Conservation (phyloP, 306 rosid species). For the Fragaria nilgerrensis region DNA sequence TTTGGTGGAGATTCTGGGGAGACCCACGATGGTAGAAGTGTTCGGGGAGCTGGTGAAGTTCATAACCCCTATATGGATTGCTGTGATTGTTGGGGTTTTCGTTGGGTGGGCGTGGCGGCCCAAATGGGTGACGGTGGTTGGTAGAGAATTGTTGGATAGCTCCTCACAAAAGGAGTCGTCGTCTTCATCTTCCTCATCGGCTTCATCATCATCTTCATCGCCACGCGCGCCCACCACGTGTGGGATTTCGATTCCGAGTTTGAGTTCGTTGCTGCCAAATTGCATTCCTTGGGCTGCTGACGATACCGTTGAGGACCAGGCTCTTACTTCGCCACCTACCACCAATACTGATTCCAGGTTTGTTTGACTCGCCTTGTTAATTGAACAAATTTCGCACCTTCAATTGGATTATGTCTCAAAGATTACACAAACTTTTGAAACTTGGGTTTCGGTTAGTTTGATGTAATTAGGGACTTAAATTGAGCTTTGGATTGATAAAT, state of each 20-base stretch:
- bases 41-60: slow-evolving; percentile 43
- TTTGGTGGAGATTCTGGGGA: slow-evolving; percentile 39
- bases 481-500: neutral
- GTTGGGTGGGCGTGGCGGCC: slow-evolving; percentile 99
- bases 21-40: slow-evolving; percentile 34
- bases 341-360: slow-evolving; percentile 42
- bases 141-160: slow-evolving; percentile 31
- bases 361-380: slow-evolving; percentile 11
- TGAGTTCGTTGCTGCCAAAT: slow-evolving; percentile 40
- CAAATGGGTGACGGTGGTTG: slow-evolving; percentile 62
- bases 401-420: neutral
- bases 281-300: slow-evolving; percentile 37
- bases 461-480: neutral
- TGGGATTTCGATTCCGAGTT: slow-evolving; percentile 35
- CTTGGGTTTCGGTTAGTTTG: neutral
- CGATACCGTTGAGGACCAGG: slow-evolving; percentile 20
- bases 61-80: slow-evolving; percentile 73
- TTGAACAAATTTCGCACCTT: neutral
- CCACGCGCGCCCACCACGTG: slow-evolving; percentile 23
- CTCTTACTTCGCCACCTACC: slow-evolving; percentile 26
- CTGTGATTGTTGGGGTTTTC: slow-evolving; percentile 65
- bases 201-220: slow-evolving; percentile 12
- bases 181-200: slow-evolving; percentile 8
- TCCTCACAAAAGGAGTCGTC: slow-evolving; percentile 31
- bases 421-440: neutral